phyloP scores from a whole-genome alignment of 768 basidiomycete genomes.

The Xerocomus brunneocitrinus region DNA sequence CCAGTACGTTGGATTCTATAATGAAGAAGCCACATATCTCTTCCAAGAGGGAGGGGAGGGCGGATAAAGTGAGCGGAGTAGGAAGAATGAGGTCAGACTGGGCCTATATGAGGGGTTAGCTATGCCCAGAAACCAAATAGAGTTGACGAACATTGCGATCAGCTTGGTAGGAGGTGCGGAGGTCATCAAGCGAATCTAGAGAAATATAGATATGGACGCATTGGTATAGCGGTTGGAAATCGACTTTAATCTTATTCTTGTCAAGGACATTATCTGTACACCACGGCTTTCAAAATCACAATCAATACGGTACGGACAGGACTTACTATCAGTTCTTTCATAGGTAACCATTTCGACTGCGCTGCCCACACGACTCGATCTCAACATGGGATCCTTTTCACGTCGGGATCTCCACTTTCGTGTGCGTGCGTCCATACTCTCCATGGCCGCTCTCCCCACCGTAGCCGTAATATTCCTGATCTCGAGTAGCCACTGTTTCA shows the following conservation, averaged over 20 bases:
- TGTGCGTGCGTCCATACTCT: constrained; percentile 81
- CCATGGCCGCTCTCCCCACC: constrained; percentile 83
- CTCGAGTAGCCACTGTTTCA: constrained; percentile 96
- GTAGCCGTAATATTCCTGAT: constrained; percentile 84
- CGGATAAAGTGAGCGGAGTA: constrained; percentile 56
- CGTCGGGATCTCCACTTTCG: constrained; percentile 79
- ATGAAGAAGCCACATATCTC: constrained; percentile 98
- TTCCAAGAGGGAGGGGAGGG: constrained; percentile 75
- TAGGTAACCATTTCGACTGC: constrained; percentile 89
- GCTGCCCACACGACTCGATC: constrained; percentile 77
- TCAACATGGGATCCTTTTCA: constrained; percentile 79
- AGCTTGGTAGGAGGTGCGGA: constrained; percentile 92
- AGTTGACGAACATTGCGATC: constrained; percentile 71
- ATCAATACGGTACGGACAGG: not conserved
- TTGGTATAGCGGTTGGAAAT: constrained; percentile 93
- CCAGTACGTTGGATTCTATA: constrained; percentile 87
- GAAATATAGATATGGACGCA: constrained; percentile 96
- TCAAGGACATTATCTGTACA: constrained; percentile 81
- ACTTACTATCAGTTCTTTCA: constrained; percentile 92
- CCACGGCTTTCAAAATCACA: constrained; percentile 9
- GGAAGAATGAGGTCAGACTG: constrained; percentile 97
- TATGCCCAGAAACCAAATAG: not conserved
- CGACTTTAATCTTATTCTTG: constrained; percentile 81
- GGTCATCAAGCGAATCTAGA: constrained; percentile 83
- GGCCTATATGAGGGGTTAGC: constrained; percentile 49